phyloP scores from a whole-genome alignment of 805 yeast species.

The Ogataea methylovora region DNA sequence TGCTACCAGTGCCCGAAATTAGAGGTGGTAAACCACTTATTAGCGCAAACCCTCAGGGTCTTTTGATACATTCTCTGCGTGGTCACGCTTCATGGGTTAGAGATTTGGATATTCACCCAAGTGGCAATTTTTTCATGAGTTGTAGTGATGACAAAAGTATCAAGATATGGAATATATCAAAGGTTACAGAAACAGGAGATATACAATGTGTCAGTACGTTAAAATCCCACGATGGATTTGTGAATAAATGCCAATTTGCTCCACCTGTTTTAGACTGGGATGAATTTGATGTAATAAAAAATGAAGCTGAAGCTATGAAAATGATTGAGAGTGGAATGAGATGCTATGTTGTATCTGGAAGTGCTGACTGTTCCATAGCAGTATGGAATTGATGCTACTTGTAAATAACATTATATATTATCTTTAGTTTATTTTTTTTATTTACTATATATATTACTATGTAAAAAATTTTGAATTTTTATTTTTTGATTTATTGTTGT shows the following conservation, averaged over 20 bases:
- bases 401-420: not conserved
- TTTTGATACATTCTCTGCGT: slow-evolving; percentile 43
- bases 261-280: slow-evolving; percentile 23
- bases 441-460: not conserved
- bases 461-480: not conserved
- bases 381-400: slow-evolving; percentile 35
- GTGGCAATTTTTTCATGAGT: slow-evolving; percentile 60
- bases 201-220: slow-evolving; percentile 25
- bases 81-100: slow-evolving; percentile 91
- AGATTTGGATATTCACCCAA: slow-evolving; percentile 63
- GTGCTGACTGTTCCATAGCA: slow-evolving; percentile 47
- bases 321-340: slow-evolving; percentile 42
- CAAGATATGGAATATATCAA: slow-evolving; percentile 66
- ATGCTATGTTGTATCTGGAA: slow-evolving; percentile 57
- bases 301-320: slow-evolving; percentile 19
- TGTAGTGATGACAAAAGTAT: slow-evolving; percentile 76
- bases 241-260: slow-evolving; percentile 56
- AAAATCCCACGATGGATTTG: slow-evolving; percentile 67
- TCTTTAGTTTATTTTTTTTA: not conserved
- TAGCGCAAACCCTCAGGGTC: slow-evolving; percentile 52
- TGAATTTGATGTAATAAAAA: slow-evolving; percentile 3
- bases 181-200: not conserved
- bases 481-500: not conserved
- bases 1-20: slow-evolving; percentile 58
- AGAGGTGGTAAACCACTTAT: slow-evolving; percentile 42